Percentiles rank a stretch among this genome's conserved stretches.
Conservation (phyloP, 2,329 filamentous ascomycete genomes). For the Arthrocladium fulminans region DNA sequence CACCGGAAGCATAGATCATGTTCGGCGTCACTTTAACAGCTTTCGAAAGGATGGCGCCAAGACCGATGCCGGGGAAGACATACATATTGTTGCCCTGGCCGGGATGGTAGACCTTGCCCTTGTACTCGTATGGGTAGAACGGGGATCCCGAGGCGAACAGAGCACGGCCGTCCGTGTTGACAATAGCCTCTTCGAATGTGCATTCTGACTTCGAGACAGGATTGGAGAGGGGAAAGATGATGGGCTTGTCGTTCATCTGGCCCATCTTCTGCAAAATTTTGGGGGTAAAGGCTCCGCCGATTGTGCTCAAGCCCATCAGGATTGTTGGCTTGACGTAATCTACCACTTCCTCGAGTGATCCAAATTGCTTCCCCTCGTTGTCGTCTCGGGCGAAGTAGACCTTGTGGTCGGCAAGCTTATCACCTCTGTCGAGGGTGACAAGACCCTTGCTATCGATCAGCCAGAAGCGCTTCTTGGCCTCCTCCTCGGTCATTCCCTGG, state of each 20-base stretch:
- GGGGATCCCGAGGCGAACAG: slow-evolving; percentile 95
- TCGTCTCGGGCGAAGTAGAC: slow-evolving; percentile 58
- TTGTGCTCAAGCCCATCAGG: slow-evolving; percentile 87
- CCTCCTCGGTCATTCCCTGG: slow-evolving; percentile 77
- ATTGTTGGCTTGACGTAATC: slow-evolving; percentile 93
- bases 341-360: slow-evolving; percentile 79
- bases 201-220: slow-evolving; percentile 95
- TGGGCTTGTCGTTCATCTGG: slow-evolving; percentile 63
- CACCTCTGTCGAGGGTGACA: slow-evolving; percentile 84
- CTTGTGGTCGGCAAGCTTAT: slow-evolving; percentile 85
- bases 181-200: slow-evolving; percentile 87
- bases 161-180: slow-evolving; percentile 80
- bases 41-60: slow-evolving; percentile 87
- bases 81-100: slow-evolving; percentile 79
- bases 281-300: slow-evolving; percentile 88
- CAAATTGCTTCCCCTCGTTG: slow-evolving; percentile 58
- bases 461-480: slow-evolving; percentile 87
- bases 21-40: slow-evolving; percentile 76
- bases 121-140: slow-evolving; percentile 64
- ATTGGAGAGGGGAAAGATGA: slow-evolving; percentile 95
- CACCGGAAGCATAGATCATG: slow-evolving; percentile 94
- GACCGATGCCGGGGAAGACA: slow-evolving; percentile 91
- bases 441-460: slow-evolving; percentile 95
- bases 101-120: slow-evolving; percentile 61
- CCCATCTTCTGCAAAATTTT: slow-evolving; percentile 61